Evolutionary conservation across 2,329 filamentous ascomycete genomes (phyloP), one percentile per base, ranked within the genome.

Genomic region (Curvularia eragrostidis): DNA sequence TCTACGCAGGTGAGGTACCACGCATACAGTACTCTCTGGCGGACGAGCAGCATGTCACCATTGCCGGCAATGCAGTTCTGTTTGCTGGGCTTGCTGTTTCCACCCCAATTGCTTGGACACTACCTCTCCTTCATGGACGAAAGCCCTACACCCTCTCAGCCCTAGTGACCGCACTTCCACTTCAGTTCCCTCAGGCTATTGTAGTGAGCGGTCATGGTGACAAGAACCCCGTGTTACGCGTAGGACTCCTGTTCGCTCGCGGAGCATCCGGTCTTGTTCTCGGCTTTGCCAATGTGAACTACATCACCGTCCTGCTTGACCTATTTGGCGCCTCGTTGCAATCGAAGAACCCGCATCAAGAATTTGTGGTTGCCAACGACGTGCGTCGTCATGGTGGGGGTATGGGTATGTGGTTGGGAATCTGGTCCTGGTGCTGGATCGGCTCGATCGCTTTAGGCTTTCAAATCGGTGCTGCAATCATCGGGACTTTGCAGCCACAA

Each of bases 241-340:
- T 83, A 52, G 82, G 85, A 28, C 79, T 93, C 3, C 80, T 93
- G 3, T 75, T 87, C 5, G 84, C 88, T 5, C 83, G 90, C 48
- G 83, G 83, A 1, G 68, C 90, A 46, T 90, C 91, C 74, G 90
- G 91, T 0, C 77, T 88, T 32, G 84, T 84, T 19, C 82, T 93
- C 9, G 91, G 90, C 0, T 90, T 93, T 68, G 88, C 88, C 15
- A 90, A 89, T 70, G 89, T 93, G 81, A 93, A 93, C 69, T 89
- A 89, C 64, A 83, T 91, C 65, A 85, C 87, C 0, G 88, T 87
- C 1, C 78, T 93, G 5, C 85, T 89, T 3, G 90, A 94, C 70
- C 79, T 93, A 0, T 94, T 91, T 68, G 91, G 91, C 0, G 88
- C 89, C 3, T 92, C 89, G 0, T 77, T 93, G 21, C 90, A 91